Percentiles rank a stretch among this genome's conserved stretches.
phyloP scores from a whole-genome alignment of 176 grass and related monocot species.

The Oropetium thomaeum region DNA sequence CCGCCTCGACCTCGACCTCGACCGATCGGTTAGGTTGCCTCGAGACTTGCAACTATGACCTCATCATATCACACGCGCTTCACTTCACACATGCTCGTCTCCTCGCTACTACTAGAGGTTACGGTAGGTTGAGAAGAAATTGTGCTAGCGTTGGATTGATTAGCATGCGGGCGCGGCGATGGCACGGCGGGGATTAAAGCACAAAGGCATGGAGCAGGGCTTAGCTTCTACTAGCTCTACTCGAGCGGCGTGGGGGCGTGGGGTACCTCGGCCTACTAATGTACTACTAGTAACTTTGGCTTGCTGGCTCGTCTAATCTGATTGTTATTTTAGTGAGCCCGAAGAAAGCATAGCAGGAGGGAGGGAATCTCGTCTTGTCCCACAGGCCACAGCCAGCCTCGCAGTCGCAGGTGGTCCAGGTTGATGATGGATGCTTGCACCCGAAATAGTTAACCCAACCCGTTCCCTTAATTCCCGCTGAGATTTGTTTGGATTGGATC shows the following conservation, averaged over 20 bases:
- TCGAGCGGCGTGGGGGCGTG: no score
- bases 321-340: no score
- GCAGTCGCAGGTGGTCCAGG: slow-evolving; percentile 25
- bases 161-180: neutral
- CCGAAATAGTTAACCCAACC: neutral
- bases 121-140: no score
- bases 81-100: neutral
- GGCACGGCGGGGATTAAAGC: neutral
- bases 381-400: no score
- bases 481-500: slow-evolving; percentile 16
- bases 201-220: no score
- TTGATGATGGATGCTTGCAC: slow-evolving; percentile 28
- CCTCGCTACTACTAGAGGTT: neutral
- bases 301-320: no score
- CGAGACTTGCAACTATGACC: slow-evolving; percentile 31
- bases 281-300: no score
- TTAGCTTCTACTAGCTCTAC: no score
- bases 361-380: neutral
- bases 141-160: neutral
- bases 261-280: no score
- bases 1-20: neutral
- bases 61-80: slow-evolving; percentile 28
- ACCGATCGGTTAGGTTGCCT: no score
- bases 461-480: slow-evolving; percentile 31
- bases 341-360: neutral